phyloP scores from a whole-genome alignment of 1,284 basidiomycete species.

The Naganishia sp. region DNA sequence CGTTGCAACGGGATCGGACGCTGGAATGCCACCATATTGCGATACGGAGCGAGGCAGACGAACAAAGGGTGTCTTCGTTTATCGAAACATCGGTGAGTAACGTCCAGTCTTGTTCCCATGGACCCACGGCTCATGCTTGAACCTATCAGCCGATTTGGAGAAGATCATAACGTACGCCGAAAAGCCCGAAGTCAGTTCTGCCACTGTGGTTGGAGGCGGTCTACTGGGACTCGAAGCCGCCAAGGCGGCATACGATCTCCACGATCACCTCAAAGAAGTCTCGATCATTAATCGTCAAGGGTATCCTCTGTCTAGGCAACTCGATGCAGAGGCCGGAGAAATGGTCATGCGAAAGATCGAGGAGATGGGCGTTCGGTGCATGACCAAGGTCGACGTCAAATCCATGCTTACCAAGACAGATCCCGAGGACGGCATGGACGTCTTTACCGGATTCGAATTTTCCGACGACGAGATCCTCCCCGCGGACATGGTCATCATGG shows the following conservation, averaged over 20 bases:
- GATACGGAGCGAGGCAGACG: constrained; percentile 52
- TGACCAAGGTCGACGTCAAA: constrained; percentile 60
- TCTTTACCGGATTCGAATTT: constrained; percentile 60
- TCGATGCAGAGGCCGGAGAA: constrained; percentile 68
- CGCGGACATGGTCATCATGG: constrained; percentile 63
- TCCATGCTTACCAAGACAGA: constrained; percentile 49
- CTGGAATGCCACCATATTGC: constrained; percentile 65
- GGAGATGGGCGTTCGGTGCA: constrained; percentile 65
- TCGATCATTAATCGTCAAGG: constrained; percentile 64
- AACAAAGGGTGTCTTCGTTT: constrained; percentile 66
- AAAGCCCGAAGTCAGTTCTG: constrained; percentile 56
- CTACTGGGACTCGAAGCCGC: constrained; percentile 73
- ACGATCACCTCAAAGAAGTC: constrained; percentile 49
- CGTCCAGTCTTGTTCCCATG: background rate
- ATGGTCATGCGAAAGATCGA: constrained; percentile 69
- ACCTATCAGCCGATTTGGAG: constrained; percentile 59
- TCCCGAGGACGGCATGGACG: constrained; percentile 47
- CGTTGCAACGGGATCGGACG: constrained; percentile 71
- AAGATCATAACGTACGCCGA: constrained; percentile 63
- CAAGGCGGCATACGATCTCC: constrained; percentile 68
- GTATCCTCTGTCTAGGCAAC: constrained; percentile 69
- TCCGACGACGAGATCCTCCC: constrained; percentile 54
- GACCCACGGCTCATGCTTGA: background rate
- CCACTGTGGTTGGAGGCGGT: constrained; percentile 70
- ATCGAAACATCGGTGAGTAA: constrained; percentile 62